Evolutionary conservation across 345 rosid genomes (phyloP).

Genomic region (Noccaea bulbosa): DNA sequence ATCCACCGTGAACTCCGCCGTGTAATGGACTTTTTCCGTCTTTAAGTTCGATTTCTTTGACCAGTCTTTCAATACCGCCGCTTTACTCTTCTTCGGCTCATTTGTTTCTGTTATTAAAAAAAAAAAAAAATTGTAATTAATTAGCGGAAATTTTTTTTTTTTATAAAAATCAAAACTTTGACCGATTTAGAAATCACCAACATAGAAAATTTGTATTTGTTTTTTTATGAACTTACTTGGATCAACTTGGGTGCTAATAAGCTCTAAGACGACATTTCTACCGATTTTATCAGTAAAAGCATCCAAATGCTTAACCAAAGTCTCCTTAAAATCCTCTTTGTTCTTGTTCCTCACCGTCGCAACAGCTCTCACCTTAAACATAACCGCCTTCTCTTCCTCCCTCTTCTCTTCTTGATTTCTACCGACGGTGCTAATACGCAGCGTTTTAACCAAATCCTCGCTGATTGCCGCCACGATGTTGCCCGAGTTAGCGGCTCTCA

Average conservation of each 20-base stretch:
- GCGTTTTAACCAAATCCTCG: slow-evolving; percentile 67
- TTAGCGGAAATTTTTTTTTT: background rate
- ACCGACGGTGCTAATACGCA: slow-evolving; percentile 23
- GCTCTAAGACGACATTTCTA: slow-evolving; percentile 80
- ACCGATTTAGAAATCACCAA: background rate
- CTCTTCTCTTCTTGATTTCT: slow-evolving; percentile 19
- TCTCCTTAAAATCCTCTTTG: slow-evolving; percentile 81
- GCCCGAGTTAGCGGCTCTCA: slow-evolving; percentile 32
- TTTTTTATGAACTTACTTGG: slow-evolving; percentile 65
- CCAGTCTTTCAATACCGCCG: slow-evolving; percentile 79
- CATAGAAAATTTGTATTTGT: background rate
- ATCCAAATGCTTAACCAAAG: slow-evolving; percentile 74
- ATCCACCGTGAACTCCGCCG: slow-evolving; percentile 78
- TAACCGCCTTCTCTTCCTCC: slow-evolving; percentile 48
- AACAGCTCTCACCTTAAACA: slow-evolving; percentile 79
- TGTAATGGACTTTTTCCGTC: slow-evolving; percentile 85
- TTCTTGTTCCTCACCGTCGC: slow-evolving; percentile 76
- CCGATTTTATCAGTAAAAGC: slow-evolving; percentile 78
- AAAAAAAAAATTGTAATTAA: background rate
- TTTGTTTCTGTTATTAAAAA: slow-evolving; percentile 60
- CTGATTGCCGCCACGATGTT: slow-evolving; percentile 58
- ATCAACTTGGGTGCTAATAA: slow-evolving; percentile 77
- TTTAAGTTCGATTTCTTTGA: slow-evolving; percentile 75
- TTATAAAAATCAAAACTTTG: slow-evolving; percentile 18
- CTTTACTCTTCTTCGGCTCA: slow-evolving; percentile 75